These are phyloP conservation scores for Trichoderma lentiforme DNA, from an alignment of 2,329 filamentous ascomycete genomes.

Conservation along the genomic window DNA sequence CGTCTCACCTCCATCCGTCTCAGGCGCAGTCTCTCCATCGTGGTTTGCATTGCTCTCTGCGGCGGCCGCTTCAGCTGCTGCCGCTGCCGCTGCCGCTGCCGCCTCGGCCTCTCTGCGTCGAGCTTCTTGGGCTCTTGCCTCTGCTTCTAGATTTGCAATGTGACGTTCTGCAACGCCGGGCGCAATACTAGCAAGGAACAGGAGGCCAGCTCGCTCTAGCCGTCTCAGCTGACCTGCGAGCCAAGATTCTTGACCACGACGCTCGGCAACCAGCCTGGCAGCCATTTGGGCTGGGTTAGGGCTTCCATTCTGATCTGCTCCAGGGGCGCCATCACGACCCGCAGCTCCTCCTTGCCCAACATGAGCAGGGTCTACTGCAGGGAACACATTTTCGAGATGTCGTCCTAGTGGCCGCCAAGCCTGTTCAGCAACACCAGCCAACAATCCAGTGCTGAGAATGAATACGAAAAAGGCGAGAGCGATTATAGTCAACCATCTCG, in stretches of 20 bases:
- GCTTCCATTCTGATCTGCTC: slow-evolving; percentile 27
- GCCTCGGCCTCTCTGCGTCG: slow-evolving; percentile 44
- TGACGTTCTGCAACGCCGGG: slow-evolving; percentile 64
- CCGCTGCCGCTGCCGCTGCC: slow-evolving; percentile 36
- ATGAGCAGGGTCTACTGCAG: slow-evolving; percentile 42
- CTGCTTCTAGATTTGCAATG: slow-evolving; percentile 56
- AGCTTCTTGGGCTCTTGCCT: slow-evolving; percentile 43
- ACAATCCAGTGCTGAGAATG: slow-evolving; percentile 56
- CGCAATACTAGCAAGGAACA: slow-evolving; percentile 64
- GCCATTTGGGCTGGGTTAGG: slow-evolving; percentile 51
- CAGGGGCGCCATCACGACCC: slow-evolving; percentile 27
- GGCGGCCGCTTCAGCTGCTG: slow-evolving; percentile 30
- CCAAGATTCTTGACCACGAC: slow-evolving; percentile 32
- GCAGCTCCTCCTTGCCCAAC: slow-evolving; percentile 21
- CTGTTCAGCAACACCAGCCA: slow-evolving; percentile 54
- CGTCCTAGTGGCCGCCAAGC: slow-evolving; percentile 55
- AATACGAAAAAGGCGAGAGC: slow-evolving; percentile 54
- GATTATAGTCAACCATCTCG: slow-evolving; percentile 55
- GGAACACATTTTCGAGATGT: slow-evolving; percentile 59
- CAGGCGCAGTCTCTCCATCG: neutral
- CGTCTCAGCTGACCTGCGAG: slow-evolving; percentile 44
- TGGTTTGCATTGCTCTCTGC: neutral
- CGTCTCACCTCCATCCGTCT: neutral
- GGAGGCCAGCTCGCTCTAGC: slow-evolving; percentile 56
- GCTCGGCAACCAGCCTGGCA: slow-evolving; percentile 49